Conservation (phyloP, 192 early-diverging fungal species). For the Ambispora gerdemannii region DNA sequence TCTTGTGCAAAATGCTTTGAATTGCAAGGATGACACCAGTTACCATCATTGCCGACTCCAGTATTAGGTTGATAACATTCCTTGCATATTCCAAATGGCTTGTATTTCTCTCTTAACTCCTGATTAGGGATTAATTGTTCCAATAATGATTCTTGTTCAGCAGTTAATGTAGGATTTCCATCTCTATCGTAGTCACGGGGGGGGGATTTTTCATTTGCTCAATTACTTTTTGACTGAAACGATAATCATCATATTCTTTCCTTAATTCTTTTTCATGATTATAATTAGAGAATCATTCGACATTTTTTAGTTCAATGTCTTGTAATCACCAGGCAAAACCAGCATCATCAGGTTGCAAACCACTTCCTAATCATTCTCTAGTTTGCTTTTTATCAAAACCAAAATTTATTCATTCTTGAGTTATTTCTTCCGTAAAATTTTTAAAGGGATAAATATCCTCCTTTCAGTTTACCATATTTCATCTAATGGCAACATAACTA, state of each 20-base stretch:
- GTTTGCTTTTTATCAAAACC: slow-evolving; percentile 15
- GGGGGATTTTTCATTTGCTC: background rate
- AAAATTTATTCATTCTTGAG: slow-evolving; percentile 3
- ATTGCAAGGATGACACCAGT: background rate
- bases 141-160: background rate
- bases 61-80: background rate
- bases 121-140: background rate
- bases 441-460: too few species aligned
- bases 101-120: background rate
- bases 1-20: background rate
- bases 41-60: too few species aligned
- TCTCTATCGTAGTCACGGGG: background rate
- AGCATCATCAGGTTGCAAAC: slow-evolving; percentile 7
- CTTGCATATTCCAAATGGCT: background rate
- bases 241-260: background rate
- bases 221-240: background rate
- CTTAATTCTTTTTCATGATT: background rate
- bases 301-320: background rate
- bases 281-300: background rate
- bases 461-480: too few species aligned
- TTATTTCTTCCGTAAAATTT: slow-evolving; percentile 11
- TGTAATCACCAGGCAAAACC: background rate
- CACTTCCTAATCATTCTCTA: slow-evolving; percentile 13
- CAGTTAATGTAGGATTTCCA: background rate
- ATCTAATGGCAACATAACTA: too few species aligned